Base-by-base conservation (phyloP, 305 asterid genomes). In the Rubia peregrina region DNA sequence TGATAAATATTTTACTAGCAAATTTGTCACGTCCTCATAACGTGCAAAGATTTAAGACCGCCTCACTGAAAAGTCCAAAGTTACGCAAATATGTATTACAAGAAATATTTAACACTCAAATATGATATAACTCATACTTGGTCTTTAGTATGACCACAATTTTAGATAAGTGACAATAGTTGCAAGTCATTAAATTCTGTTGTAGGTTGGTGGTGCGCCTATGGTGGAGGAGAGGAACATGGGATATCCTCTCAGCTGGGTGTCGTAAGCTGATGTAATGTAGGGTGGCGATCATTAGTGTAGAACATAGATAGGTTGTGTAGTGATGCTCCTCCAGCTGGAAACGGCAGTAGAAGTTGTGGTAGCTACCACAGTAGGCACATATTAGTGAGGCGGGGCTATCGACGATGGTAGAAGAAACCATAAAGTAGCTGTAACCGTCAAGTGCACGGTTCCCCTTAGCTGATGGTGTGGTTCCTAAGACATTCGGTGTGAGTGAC, bases 391-490 rank as follows among this genome's bases (percentile, higher is more conserved):
- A 78, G 65, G 81, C 69, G 74, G 88, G 89, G 43, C 78, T 78
- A 3, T 19, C 74, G 61, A 49, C 70, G 80, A 82, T 74, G 55
- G 83, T 21, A 5, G 83, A 75, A 6, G 89, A 79, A 5, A 92
- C 77, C 85, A 88, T 82, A 74, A 86, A 91, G 75, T 91, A 94
- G 24, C 98, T 94, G 68, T 95, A 91, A 24, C 96, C 98, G 76
- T 92, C 98, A 22, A 90, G 78, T 9, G 95, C 96, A 76, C 85
- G 95, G 73, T 36, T 86, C 92, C 2, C 94, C 98, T 2, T 87
- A 53, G 43, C 73, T 74, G 11, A 92, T 96, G 13, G 96, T 96
- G 69, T 89, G 95, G 81, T 92, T 92, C 77, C 85, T 92, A 85
- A 87, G 81, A 77, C 98, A 92, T 70, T 87, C 91, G 66, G 67